phyloP scores from a whole-genome alignment of 2,329 filamentous ascomycete genomes.

The Colletotrichum magnum region DNA sequence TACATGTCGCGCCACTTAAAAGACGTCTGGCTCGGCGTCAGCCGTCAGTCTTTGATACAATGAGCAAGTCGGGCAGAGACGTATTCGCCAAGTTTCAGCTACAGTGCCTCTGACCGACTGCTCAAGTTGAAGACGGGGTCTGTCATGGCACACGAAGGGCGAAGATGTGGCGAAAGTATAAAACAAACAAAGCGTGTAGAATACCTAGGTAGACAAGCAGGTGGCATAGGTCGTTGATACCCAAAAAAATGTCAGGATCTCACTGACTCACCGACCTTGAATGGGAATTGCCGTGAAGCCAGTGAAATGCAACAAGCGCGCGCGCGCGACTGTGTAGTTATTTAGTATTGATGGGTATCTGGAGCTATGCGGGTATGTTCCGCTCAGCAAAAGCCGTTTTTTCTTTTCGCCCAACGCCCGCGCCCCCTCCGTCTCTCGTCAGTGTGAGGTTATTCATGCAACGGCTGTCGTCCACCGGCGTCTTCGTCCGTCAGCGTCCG shows the following conservation, averaged over 20 bases:
- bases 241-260: conserved; percentile 18
- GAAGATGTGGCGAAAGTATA: no score
- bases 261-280: background rate
- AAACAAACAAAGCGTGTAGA: background rate
- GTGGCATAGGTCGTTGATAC: conserved; percentile 32
- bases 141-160: no score
- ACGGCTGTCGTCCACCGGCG: background rate
- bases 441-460: background rate
- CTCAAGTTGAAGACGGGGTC: no score
- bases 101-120: no score
- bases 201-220: background rate
- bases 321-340: background rate
- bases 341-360: conserved; percentile 35
- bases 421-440: conserved; percentile 30
- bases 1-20: no score
- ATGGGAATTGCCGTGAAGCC: background rate
- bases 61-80: no score
- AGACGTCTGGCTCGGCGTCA: no score
- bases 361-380: conserved; percentile 18
- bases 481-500: no score
- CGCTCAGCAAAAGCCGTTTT: conserved; percentile 35
- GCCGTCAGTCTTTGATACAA: no score
- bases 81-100: no score
- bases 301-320: conserved; percentile 14
- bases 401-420: conserved; percentile 38